Evolutionary conservation across 768 basidiomycete genomes (phyloP), one percentile per base, ranked within the genome.

Genomic region (Hericium rajendrae): DNA sequence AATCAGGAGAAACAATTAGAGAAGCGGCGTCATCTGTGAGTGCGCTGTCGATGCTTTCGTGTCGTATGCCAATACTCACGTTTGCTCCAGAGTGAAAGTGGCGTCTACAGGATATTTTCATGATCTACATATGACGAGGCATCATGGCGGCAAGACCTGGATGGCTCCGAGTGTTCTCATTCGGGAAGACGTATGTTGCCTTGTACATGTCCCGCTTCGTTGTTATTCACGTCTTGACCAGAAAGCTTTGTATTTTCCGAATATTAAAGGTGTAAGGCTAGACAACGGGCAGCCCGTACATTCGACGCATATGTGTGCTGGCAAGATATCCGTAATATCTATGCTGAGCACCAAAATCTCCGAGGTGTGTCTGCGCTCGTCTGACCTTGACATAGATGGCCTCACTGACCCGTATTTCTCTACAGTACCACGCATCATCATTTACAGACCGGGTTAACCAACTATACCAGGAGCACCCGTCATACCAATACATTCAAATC

Each of bases 141-240:
- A 78, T 46, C 82, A 92, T 63, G 94, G 92, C 15, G 95, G 95
- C 15, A 98, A 98, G 73, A 87, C 88, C 9, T 98, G 92, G 93
- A 81, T 93, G 53, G 94, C 93, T 11, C 94, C 94, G 1, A 83
- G 79, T 20, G 87, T 89, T 20, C 76, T 97, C 64, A 93, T 98
- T 60, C 83, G 85, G 28, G 90, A 93, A 73, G 91, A 95, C 62
- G 94, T 94, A 66, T 63, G 89, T 78, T 28, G 16, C 13, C 48
- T 50, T 26, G 48, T 12, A 1, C 13, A 24, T 26, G 18, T 38
- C 12, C 48, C 38, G 24, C 6, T 32, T 51, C 18, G 39, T 10
- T 26, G 12, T n/a, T 28, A 55, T 41, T 58, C 28, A 59, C n/a
- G 3, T 16, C 53, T 38, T 6, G 50, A 20, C 28, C 66, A 98